Base-by-base conservation (phyloP, 2,329 filamentous ascomycete species). In the Alternaria postmessia region DNA sequence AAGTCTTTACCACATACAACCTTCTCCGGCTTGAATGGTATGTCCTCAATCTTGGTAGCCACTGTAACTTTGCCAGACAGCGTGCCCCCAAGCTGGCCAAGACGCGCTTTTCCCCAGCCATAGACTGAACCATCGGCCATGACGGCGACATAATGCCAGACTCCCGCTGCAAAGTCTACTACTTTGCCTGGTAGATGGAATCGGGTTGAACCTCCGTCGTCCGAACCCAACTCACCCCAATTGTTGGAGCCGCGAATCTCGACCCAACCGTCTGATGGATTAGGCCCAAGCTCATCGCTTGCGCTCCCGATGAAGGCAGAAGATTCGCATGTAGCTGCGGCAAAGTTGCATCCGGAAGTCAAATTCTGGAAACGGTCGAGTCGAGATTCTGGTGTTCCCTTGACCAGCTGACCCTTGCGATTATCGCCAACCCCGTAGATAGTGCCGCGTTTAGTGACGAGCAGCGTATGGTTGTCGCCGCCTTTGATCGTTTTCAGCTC, bases 21-120 rank as follows among this genome's bases (percentile, higher is more conserved):
- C 64, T 86, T 84, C 12, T 79, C 77, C 2, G 89, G 89, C n/a
- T 79, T 80, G 75, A 96, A 96, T 4, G 78, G 74, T 20, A 85
- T 69, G 1, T 86, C 76, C 3, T 70, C 59, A 46, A 73, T 61
- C 26, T 57, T 57, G 4, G 66, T 67, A 8, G 69, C 71, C 24
- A 47, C 28, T 8, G 49, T 52, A 41, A 69, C 81, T 28, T 80
- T 79, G 80, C 81, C 85, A 11, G 64, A 43, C 1, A 84, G 42
- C 81, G 48, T 42, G 2, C 54, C 78, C 1, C 93, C 94, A 1
- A 96, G 80, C 75, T 99, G 94, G 0, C 92, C 92, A 74, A 97
- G 95, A 24, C 93, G 86, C 14, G 91, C 90, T 69, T 88, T 92
- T 0, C 95, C 95, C 94, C 94, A 98, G 3, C 93, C 94, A 75